phyloP scores from a whole-genome alignment of 2,329 filamentous ascomycete species.

The Colletotrichum orchidophilum region DNA sequence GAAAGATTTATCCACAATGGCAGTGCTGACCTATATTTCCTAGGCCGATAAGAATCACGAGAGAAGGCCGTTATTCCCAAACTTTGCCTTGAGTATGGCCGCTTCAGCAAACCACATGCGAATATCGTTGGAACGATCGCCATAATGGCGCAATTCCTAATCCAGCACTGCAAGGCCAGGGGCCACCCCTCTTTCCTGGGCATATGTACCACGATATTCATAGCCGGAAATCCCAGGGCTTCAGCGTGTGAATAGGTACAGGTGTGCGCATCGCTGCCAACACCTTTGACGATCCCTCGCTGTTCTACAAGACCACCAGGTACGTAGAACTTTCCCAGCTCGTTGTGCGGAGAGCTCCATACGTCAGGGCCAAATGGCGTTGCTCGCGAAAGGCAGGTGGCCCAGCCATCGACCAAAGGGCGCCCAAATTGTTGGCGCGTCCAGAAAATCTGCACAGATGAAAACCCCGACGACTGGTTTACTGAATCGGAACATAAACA shows the following conservation, averaged over 20 bases:
- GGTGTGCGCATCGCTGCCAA: neutral
- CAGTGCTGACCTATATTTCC: neutral
- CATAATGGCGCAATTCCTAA: conserved; percentile 1
- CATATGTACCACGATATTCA: neutral
- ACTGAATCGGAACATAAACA: neutral
- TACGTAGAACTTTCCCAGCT: neutral
- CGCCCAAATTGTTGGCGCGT: neutral
- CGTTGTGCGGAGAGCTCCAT: neutral
- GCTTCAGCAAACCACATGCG: conserved; percentile 5
- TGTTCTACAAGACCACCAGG: neutral
- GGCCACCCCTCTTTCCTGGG: neutral
- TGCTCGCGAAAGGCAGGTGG: neutral
- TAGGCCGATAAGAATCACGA: neutral
- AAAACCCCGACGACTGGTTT: neutral
- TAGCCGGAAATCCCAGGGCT: neutral
- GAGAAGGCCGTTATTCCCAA: neutral
- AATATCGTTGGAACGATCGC: neutral
- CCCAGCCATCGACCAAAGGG: neutral
- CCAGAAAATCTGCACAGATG: neutral
- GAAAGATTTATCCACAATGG: neutral
- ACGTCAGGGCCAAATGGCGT: neutral
- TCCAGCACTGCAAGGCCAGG: neutral
- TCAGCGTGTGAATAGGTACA: neutral
- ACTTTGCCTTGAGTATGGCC: neutral
- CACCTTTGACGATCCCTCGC: neutral